These are phyloP conservation scores for Penicillium sp. DNA, from an alignment of 2,329 filamentous ascomycete species.

Conservation along the genomic window DNA sequence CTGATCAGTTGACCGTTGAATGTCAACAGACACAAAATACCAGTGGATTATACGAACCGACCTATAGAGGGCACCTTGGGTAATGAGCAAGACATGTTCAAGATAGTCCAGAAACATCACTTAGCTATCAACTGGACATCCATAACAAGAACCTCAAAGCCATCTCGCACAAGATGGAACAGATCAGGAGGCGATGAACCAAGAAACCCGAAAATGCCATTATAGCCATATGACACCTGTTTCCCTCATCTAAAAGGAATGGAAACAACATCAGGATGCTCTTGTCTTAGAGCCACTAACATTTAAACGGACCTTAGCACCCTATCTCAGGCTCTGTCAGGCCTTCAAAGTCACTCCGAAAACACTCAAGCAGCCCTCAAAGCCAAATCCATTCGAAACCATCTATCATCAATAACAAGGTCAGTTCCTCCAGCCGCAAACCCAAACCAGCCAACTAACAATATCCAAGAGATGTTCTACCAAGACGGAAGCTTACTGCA, in stretches of 20 bases:
- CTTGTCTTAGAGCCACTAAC: background rate
- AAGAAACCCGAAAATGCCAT: background rate
- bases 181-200: background rate
- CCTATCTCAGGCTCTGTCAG: background rate
- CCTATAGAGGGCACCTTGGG: background rate
- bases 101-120: background rate
- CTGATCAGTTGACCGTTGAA: background rate
- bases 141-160: background rate
- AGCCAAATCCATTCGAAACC: background rate
- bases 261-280: background rate
- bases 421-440: background rate
- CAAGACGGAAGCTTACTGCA: background rate
- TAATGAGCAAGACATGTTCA: background rate
- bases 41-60: background rate
- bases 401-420: background rate
- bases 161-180: background rate
- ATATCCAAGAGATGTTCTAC: background rate
- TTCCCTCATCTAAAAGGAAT: background rate
- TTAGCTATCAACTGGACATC: background rate
- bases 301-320: background rate
- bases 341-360: background rate
- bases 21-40: background rate
- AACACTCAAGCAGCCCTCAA: background rate
- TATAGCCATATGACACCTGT: constrained; percentile 1
- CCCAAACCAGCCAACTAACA: background rate